phyloP scores from a whole-genome alignment of 108 stramenopile genomes.

The Aureococcus anophagefferens region DNA sequence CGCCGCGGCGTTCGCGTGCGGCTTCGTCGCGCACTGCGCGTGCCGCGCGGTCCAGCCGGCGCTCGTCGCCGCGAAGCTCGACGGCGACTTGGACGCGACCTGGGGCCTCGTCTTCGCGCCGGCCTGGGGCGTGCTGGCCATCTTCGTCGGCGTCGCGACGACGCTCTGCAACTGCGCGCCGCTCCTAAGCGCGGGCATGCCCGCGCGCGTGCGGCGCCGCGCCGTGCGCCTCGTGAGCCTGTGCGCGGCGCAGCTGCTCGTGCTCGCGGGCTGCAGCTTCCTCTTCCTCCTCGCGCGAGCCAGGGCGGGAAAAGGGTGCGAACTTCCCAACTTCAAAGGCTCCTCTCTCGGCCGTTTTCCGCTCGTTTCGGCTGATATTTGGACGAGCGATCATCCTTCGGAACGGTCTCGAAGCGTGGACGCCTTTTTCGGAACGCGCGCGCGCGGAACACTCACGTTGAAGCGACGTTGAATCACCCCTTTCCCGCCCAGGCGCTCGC shows the following conservation, averaged over 20 bases:
- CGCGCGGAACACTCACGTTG: too few relatives aligned
- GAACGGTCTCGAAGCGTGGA: too few relatives aligned
- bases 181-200: background rate
- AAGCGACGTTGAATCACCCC: too few relatives aligned
- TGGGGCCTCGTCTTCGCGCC: background rate
- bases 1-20: background rate
- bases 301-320: too few relatives aligned
- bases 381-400: too few relatives aligned
- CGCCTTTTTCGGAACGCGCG: too few relatives aligned
- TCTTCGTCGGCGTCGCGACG: background rate
- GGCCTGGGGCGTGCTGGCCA: background rate
- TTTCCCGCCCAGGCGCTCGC: too few relatives aligned
- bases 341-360: too few relatives aligned
- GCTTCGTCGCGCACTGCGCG: background rate
- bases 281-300: background rate
- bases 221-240: background rate
- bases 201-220: background rate
- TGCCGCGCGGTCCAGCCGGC: background rate
- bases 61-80: background rate
- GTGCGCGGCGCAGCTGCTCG: background rate
- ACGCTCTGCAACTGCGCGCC: constrained; percentile 1
- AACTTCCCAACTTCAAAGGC: too few relatives aligned
- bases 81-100: background rate
- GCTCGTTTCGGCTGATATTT: too few relatives aligned
- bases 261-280: background rate